Evolutionary conservation across 2,329 filamentous ascomycete species (phyloP).

Genomic region (Ambrosiella xylebori): DNA sequence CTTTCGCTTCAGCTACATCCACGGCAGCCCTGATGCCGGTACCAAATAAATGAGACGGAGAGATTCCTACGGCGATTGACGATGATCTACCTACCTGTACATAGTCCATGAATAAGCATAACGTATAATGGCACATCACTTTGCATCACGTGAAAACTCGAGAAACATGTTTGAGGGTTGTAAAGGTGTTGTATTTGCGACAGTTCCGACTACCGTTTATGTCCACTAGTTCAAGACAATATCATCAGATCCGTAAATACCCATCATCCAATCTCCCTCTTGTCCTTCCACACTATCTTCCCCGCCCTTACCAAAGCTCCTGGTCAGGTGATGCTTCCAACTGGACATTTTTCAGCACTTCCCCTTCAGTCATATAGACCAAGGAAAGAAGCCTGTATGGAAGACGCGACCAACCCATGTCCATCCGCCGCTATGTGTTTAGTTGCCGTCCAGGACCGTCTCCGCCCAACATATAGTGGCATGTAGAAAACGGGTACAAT

Average conservation of each 20-base stretch:
- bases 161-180: not conserved
- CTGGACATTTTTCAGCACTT: not conserved
- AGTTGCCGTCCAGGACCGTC: slow-evolving; percentile 5
- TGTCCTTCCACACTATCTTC: slow-evolving; percentile 19
- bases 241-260: not conserved
- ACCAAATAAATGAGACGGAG: slow-evolving; percentile 16
- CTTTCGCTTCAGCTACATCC: slow-evolving; percentile 15
- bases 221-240: not conserved
- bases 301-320: slow-evolving; percentile 5
- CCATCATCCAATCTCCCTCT: slow-evolving; percentile 18
- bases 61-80: not conserved
- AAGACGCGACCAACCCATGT: slow-evolving; percentile 33
- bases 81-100: not conserved
- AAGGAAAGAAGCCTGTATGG: not conserved
- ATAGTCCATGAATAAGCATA: not conserved
- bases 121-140: not conserved
- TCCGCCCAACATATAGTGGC: slow-evolving; percentile 1
- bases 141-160: not conserved
- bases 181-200: not conserved
- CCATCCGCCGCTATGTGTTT: slow-evolving; percentile 15
- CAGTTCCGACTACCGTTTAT: slow-evolving; percentile 1
- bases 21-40: slow-evolving; percentile 20
- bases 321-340: not conserved
- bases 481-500: not conserved
- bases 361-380: not conserved